Base-by-base conservation (phyloP, 441 rosid genomes). In the Gossypium gossypioides region DNA sequence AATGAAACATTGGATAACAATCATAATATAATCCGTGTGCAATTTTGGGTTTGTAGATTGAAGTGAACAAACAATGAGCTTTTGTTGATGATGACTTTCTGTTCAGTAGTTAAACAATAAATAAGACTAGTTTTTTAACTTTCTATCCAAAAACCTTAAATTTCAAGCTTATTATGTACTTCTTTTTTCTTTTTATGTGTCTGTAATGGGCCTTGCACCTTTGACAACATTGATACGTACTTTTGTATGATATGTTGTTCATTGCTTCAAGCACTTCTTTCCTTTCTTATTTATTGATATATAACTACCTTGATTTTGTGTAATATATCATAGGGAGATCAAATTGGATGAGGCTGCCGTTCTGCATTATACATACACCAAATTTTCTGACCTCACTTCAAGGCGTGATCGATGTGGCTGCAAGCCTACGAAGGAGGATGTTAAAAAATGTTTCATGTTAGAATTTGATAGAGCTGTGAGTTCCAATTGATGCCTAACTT, bases 371-470 rank as follows among this genome's bases (percentile, higher is more conserved):
- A 89, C 98, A 42, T 94, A 94, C 73, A 69, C 96, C 16, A 90
- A 81, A 60, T 90, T 86, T 82, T 94, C 98, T 59, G 98, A 94
- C 84, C 86, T 94, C 83, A 94, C 97, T 71, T 90, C 97, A 76
- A 90, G 98, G 78, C 93, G 88, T 74, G 87, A 90, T 85, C 95
- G 93, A n/a, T 93, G 98, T 86, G 96, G 96, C 79, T 94, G 97
- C 88, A 94, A 90, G 78, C 98, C 96, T 59, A 94, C 93, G 27
- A 89, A 84, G 77, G 96, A 87, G 50, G 96, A 89, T 85, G 92
- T 91, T 65, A 91, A 86, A 80, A 89, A 93, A 81, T 94, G 98
- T 83, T 94, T 90, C 83, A 91, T 93, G 94, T 74, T 93, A 86
- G 94, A 91, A 74, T 89, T 91, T 74, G 96, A 93, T 79, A 87